These are phyloP conservation scores for Leccinum pachyderme DNA, from an alignment of 1,284 basidiomycete genomes.

Conservation along the genomic window DNA sequence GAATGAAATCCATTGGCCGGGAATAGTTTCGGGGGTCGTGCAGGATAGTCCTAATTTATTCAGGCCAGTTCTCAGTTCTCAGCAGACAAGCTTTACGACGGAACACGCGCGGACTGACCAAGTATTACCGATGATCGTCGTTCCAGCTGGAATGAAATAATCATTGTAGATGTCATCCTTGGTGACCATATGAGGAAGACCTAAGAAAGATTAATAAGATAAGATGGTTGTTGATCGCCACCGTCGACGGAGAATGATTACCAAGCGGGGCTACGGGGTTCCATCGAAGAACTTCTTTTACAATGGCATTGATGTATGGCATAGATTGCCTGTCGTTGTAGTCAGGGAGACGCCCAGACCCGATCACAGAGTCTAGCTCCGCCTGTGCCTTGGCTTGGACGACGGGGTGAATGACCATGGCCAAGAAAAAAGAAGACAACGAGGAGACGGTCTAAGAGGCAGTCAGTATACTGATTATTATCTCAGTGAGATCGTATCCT, in stretches of 20 bases:
- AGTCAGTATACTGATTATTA: slow-evolving; percentile 8
- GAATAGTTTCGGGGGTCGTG: slow-evolving; percentile 43
- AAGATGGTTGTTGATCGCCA: slow-evolving; percentile 6
- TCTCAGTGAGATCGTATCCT: background rate
- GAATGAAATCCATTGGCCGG: slow-evolving; percentile 43
- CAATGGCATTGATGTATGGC: slow-evolving; percentile 45
- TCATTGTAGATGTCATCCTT: slow-evolving; percentile 38
- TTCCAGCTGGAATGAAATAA: slow-evolving; percentile 43
- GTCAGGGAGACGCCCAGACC: slow-evolving; percentile 42
- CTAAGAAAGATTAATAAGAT: slow-evolving; percentile 26
- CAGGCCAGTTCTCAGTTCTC: background rate
- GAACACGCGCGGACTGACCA: slow-evolving; percentile 32
- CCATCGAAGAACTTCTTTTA: slow-evolving; percentile 54
- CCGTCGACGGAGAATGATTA: slow-evolving; percentile 23
- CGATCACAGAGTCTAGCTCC: slow-evolving; percentile 45
- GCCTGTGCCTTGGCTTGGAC: slow-evolving; percentile 45
- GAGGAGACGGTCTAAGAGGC: slow-evolving; percentile 41
- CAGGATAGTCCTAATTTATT: slow-evolving; percentile 44
- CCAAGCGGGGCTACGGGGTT: slow-evolving; percentile 50
- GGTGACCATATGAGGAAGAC: slow-evolving; percentile 45
- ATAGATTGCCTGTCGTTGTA: slow-evolving; percentile 43
- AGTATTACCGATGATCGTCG: slow-evolving; percentile 37
- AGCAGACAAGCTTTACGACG: background rate
- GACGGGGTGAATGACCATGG: slow-evolving; percentile 46
- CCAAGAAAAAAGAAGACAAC: slow-evolving; percentile 47